Evolutionary conservation across 2,329 filamentous ascomycete species (phyloP).

Genomic region (Lomentospora prolificans): DNA sequence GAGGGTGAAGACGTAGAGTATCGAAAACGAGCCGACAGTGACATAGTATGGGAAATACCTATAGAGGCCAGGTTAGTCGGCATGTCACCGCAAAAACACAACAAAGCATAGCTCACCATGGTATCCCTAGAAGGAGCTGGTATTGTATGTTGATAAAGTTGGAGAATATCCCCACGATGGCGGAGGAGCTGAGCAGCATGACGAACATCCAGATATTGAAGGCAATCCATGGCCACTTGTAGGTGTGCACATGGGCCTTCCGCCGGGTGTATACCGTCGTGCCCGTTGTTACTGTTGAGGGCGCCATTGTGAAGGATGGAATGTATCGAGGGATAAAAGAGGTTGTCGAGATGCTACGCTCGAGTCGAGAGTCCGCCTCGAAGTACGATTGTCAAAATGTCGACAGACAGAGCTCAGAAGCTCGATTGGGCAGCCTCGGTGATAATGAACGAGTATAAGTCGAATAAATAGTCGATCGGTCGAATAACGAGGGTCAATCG

Average conservation of each 20-base stretch:
- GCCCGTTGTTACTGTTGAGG: constrained; percentile 23
- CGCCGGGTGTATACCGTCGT: constrained; percentile 4
- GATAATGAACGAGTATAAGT: not conserved
- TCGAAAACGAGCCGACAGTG: constrained; percentile 45
- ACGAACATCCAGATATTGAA: constrained; percentile 59
- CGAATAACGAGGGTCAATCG: not conserved
- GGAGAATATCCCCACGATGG: constrained; percentile 51
- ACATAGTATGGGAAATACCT: constrained; percentile 63
- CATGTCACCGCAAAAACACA: not conserved
- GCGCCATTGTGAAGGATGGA: constrained; percentile 16
- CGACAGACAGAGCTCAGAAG: not conserved
- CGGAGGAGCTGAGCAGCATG: constrained; percentile 49
- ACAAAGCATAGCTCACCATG: constrained; percentile 39
- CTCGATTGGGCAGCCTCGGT: not conserved
- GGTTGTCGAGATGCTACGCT: not conserved
- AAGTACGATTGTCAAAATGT: not conserved
- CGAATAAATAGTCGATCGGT: not conserved
- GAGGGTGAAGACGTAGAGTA: constrained; percentile 56
- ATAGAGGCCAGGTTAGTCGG: not conserved
- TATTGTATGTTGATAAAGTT: constrained; percentile 50
- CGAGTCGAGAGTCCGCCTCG: not conserved
- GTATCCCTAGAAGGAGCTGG: constrained; percentile 42
- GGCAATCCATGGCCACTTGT: constrained; percentile 60
- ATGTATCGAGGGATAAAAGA: not conserved
- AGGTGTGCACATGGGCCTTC: constrained; percentile 39